These are phyloP conservation scores for Diplodia seriata DNA, from an alignment of 2,329 filamentous ascomycete species.

Conservation along the genomic window DNA sequence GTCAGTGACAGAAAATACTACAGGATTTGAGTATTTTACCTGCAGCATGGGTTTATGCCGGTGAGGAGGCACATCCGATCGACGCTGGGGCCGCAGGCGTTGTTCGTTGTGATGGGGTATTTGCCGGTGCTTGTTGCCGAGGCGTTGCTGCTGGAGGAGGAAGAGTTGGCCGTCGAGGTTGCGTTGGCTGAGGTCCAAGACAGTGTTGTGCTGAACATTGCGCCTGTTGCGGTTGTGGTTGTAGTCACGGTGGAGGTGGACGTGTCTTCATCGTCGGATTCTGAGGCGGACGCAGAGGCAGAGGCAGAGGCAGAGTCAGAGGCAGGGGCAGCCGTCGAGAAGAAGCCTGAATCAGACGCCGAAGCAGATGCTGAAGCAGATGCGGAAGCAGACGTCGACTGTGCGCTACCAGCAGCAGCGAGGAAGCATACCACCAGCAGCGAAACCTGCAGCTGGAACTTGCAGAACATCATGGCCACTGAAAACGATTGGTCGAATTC, in stretches of 20 bases:
- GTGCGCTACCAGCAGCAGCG: background rate
- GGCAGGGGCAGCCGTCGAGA: background rate
- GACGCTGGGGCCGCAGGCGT: constrained; percentile 11
- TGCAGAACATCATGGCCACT: background rate
- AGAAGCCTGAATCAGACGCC: background rate
- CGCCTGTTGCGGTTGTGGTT: background rate
- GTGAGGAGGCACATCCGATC: constrained; percentile 21
- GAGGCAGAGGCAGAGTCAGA: background rate
- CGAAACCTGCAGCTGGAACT: background rate
- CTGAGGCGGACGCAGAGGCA: background rate
- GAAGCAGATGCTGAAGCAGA: background rate
- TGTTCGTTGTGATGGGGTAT: constrained; percentile 20
- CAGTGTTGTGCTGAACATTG: background rate
- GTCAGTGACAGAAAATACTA: background rate
- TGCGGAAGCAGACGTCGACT: background rate
- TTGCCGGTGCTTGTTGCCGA: background rate
- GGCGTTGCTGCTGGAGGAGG: background rate
- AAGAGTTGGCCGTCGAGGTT: constrained; percentile 1
- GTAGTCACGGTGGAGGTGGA: background rate
- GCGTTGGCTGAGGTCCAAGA: constrained; percentile 14
- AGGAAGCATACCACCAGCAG: background rate
- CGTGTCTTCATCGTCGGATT: background rate
- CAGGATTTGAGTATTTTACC: background rate
- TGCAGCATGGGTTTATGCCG: constrained; percentile 30
- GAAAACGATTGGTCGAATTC: background rate